phyloP scores from a whole-genome alignment of 345 rosid species.

The Arabidopsis thaliana region DNA sequence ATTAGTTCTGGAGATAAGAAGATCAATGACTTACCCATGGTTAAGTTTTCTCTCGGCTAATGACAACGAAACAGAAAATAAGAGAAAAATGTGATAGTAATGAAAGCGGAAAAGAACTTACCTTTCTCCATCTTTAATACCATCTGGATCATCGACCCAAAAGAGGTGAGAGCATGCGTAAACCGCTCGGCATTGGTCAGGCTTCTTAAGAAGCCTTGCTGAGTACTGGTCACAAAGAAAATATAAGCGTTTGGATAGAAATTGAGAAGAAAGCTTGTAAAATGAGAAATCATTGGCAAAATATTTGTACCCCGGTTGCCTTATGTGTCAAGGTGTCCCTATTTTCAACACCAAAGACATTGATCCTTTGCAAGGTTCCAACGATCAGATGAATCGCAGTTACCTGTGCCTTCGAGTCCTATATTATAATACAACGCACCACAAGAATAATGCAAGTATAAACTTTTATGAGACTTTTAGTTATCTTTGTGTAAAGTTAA shows the following conservation, averaged over 20 bases:
- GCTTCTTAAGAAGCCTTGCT: conserved; percentile 90
- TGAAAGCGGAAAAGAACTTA: conserved; percentile 27
- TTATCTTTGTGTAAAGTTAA: conserved; percentile 17
- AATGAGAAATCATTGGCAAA: conserved; percentile 19
- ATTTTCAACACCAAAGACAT: conserved; percentile 85
- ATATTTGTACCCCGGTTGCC: conserved; percentile 79
- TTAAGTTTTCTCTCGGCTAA: conserved; percentile 3
- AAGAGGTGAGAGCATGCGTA: conserved; percentile 93
- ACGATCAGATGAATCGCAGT: conserved; percentile 82
- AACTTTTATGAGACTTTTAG: neutral
- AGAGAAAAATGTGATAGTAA: conserved; percentile 5
- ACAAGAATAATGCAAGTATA: neutral
- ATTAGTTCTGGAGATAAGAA: neutral
- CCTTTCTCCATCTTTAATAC: conserved; percentile 88
- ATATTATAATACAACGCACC: conserved; percentile 25
- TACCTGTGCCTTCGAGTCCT: conserved; percentile 91
- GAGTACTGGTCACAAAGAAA: conserved; percentile 63
- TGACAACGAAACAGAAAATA: neutral
- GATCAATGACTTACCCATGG: conserved; percentile 1
- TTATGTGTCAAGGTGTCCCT: conserved; percentile 91
- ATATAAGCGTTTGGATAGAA: conserved; percentile 5
- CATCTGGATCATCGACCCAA: conserved; percentile 77
- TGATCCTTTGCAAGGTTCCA: conserved; percentile 90
- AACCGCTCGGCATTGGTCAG: conserved; percentile 95
- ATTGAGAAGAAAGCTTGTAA: conserved; percentile 6